A percentile compares a stretch with the other conserved stretches of the same genome.
Conservation (phyloP, 2,329 filamentous ascomycete genomes). For the Aotearoamyces nothofagi region DNA sequence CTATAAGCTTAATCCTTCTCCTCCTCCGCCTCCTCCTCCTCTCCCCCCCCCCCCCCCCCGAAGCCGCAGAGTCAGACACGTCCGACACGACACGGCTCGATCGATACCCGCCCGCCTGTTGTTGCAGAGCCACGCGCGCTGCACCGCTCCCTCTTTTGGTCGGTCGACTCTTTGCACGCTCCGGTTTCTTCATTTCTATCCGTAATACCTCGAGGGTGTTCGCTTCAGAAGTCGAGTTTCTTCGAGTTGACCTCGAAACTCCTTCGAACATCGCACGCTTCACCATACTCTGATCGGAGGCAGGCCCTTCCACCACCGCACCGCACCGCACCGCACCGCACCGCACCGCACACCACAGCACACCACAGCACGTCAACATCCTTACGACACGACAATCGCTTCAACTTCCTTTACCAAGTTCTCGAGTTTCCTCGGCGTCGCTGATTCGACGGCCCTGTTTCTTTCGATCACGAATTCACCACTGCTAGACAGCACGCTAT, state of each 20-base stretch:
- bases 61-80: no score
- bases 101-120: constrained; percentile 2
- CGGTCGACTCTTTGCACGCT: neutral
- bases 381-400: constrained; percentile 16
- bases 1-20: constrained; percentile 12
- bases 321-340: no score
- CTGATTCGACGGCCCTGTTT: constrained; percentile 8
- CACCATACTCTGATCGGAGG: constrained; percentile 19
- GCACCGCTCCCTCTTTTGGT: neutral
- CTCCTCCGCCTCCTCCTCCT: constrained; percentile 4
- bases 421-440: constrained; percentile 17
- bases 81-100: constrained; percentile 2
- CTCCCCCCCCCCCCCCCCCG: constrained; percentile 1
- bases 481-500: constrained; percentile 7
- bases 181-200: constrained; percentile 1
- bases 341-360: no score
- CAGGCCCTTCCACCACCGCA: constrained; percentile 16
- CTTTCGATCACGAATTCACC: neutral
- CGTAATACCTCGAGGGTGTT: constrained; percentile 2
- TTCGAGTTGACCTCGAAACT: constrained; percentile 19
- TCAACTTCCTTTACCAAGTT: constrained; percentile 13
- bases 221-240: constrained; percentile 1
- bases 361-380: constrained; percentile 8
- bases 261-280: constrained; percentile 19
- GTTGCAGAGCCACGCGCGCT: neutral